A percentile compares a stretch with the other conserved stretches of the same genome.
These are phyloP conservation scores for Ogataea minuta DNA, from an alignment of 805 yeast genomes.

Conservation along the genomic window DNA sequence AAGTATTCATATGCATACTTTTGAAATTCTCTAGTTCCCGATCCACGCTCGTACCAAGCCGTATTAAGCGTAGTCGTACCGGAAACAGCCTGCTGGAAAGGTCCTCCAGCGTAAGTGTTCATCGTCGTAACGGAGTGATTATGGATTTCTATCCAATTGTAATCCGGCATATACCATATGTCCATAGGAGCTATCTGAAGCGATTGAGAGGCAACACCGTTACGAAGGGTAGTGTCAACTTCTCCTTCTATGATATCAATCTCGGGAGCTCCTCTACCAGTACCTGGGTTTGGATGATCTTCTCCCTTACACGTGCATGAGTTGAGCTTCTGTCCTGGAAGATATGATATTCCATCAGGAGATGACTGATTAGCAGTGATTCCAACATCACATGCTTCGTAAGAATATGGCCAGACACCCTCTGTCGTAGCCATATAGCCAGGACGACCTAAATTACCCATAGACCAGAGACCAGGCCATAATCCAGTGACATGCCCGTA, in stretches of 20 bases:
- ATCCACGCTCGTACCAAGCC: constrained; percentile 77
- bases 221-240: constrained; percentile 46
- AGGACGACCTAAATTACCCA: constrained; percentile 91
- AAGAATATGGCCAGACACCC: constrained; percentile 94
- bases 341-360: constrained; percentile 80
- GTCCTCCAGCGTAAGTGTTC: constrained; percentile 92
- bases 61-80: constrained; percentile 75
- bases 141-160: constrained; percentile 70
- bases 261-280: constrained; percentile 95
- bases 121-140: constrained; percentile 68
- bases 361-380: constrained; percentile 92
- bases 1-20: constrained; percentile 74
- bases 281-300: constrained; percentile 84
- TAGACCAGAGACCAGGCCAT: constrained; percentile 97
- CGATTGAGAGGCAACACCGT: constrained; percentile 87
- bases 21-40: constrained; percentile 55
- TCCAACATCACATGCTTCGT: constrained; percentile 87
- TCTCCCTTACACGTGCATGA: constrained; percentile 78
- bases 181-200: constrained; percentile 91
- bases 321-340: constrained; percentile 80
- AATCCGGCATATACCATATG: constrained; percentile 92
- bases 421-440: constrained; percentile 86
- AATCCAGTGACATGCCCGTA: constrained; percentile 75
- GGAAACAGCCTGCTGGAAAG: constrained; percentile 89
- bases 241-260: constrained; percentile 91